Evolutionary conservation across 208 protist species (phyloP).

Genomic region (Trypanosoma theileri): DNA sequence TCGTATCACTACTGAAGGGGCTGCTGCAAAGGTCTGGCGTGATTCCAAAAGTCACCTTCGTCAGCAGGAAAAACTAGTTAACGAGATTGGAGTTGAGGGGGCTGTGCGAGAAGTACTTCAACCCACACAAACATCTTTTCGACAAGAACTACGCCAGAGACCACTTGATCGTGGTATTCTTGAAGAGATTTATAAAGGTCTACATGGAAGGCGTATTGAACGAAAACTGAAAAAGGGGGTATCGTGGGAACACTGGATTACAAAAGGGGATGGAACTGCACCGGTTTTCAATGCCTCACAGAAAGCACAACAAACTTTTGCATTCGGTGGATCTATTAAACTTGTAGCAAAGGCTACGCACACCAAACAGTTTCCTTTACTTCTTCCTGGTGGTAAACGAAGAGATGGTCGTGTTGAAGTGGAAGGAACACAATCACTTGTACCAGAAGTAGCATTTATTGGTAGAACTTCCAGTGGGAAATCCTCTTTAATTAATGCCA

Average conservation of each 20-base stretch:
- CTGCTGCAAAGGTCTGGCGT: slow-evolving; percentile 53
- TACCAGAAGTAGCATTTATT: slow-evolving; percentile 87
- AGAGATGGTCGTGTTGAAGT: background rate
- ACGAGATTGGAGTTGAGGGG: slow-evolving; percentile 76
- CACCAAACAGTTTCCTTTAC: slow-evolving; percentile 63
- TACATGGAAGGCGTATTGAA: slow-evolving; percentile 84
- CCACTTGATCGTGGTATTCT: slow-evolving; percentile 84
- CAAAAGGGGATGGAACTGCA: slow-evolving; percentile 87
- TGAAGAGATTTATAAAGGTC: slow-evolving; percentile 87
- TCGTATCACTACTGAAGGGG: slow-evolving; percentile 29
- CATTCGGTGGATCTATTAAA: slow-evolving; percentile 70
- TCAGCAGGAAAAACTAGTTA: slow-evolving; percentile 63
- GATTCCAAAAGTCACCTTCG: slow-evolving; percentile 78
- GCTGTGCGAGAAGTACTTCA: slow-evolving; percentile 72
- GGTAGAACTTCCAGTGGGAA: slow-evolving; percentile 85
- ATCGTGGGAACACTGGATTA: slow-evolving; percentile 91
- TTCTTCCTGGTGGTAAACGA: slow-evolving; percentile 16
- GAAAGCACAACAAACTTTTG: slow-evolving; percentile 88
- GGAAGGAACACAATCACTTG: slow-evolving; percentile 22
- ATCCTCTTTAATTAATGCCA: slow-evolving; percentile 84
- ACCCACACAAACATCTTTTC: slow-evolving; percentile 62
- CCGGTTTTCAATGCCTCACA: slow-evolving; percentile 77
- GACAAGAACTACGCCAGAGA: slow-evolving; percentile 64
- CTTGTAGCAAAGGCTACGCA: slow-evolving; percentile 53
- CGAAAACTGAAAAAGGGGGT: slow-evolving; percentile 81